Evolutionary conservation across 1,284 basidiomycete species (phyloP).

Genomic region (Bjerkandera adusta): DNA sequence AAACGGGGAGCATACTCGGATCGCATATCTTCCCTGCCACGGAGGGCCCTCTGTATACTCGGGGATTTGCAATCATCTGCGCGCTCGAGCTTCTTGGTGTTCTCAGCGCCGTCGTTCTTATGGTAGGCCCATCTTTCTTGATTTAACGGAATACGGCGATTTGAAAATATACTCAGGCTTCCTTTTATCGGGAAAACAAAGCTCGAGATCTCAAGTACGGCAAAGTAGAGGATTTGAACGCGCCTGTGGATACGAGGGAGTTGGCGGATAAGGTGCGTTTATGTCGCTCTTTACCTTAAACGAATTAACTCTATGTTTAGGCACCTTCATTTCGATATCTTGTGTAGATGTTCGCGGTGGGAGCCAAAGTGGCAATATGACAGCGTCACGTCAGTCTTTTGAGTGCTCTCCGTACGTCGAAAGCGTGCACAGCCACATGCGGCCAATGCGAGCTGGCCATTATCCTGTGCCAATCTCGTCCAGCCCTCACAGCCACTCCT

Average conservation of each 20-base stretch:
- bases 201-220: constrained; percentile 56
- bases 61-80: constrained; percentile 63
- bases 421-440: too few species aligned
- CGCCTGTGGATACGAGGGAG: constrained; percentile 61
- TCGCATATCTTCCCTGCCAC: constrained; percentile 67
- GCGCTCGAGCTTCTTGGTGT: constrained; percentile 60
- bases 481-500: too few species aligned
- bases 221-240: constrained; percentile 39
- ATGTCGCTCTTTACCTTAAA: too few species aligned
- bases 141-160: background rate
- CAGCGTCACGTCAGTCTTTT: too few species aligned
- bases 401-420: too few species aligned
- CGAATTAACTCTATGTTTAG: too few species aligned
- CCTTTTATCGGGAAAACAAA: constrained; percentile 62
- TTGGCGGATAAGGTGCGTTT: constrained; percentile 64
- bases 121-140: constrained; percentile 35
- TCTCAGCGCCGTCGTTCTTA: constrained; percentile 48
- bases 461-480: too few species aligned
- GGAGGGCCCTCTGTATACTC: constrained; percentile 61
- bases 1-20: constrained; percentile 69
- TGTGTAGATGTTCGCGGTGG: too few species aligned
- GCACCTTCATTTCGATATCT: too few species aligned
- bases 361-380: too few species aligned
- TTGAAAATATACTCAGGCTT: constrained; percentile 38
- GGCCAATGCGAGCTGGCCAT: too few species aligned